phyloP scores from a whole-genome alignment of 2,329 filamentous ascomycete genomes.

The Massarina eburnea region DNA sequence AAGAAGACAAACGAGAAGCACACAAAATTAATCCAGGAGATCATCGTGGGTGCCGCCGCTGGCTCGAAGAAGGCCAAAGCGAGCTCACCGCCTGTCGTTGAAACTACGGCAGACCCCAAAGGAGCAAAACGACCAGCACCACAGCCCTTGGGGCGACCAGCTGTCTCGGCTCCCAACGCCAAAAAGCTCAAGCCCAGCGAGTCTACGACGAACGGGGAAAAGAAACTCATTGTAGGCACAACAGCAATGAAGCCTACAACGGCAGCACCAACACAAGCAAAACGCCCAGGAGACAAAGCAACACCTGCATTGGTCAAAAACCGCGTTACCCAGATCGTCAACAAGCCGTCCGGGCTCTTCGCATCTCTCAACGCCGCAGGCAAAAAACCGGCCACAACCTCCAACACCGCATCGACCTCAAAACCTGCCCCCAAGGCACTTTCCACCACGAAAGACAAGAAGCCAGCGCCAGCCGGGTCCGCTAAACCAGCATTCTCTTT shows the following conservation, averaged over 20 bases:
- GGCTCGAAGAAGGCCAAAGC: slow-evolving; percentile 42
- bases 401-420: slow-evolving; percentile 21
- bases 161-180: slow-evolving; percentile 18
- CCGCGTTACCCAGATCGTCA: slow-evolving; percentile 41
- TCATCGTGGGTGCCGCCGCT: slow-evolving; percentile 51
- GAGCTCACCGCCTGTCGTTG: slow-evolving; percentile 25
- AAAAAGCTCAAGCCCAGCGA: slow-evolving; percentile 37
- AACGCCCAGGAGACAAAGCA: slow-evolving; percentile 32
- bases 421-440: slow-evolving; percentile 30
- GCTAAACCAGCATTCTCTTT: slow-evolving; percentile 43
- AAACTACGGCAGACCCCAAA: slow-evolving; percentile 28
- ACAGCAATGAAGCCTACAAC: slow-evolving; percentile 14
- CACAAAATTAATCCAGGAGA: slow-evolving; percentile 62
- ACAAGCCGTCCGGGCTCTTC: slow-evolving; percentile 50
- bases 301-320: slow-evolving; percentile 31
- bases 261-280: slow-evolving; percentile 18
- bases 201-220: slow-evolving; percentile 12
- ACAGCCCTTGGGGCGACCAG: slow-evolving; percentile 17
- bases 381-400: slow-evolving; percentile 43
- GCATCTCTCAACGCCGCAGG: slow-evolving; percentile 48
- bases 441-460: slow-evolving; percentile 31
- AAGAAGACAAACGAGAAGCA: slow-evolving; percentile 67
- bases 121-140: slow-evolving; percentile 33
- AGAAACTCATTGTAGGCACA: slow-evolving; percentile 16
- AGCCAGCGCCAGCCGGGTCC: slow-evolving; percentile 21